A percentile compares a stretch with the other conserved stretches of the same genome.
These are phyloP conservation scores for Ganoderma leucocontextum DNA, from an alignment of 1,284 basidiomycete genomes.

Conservation along the genomic window DNA sequence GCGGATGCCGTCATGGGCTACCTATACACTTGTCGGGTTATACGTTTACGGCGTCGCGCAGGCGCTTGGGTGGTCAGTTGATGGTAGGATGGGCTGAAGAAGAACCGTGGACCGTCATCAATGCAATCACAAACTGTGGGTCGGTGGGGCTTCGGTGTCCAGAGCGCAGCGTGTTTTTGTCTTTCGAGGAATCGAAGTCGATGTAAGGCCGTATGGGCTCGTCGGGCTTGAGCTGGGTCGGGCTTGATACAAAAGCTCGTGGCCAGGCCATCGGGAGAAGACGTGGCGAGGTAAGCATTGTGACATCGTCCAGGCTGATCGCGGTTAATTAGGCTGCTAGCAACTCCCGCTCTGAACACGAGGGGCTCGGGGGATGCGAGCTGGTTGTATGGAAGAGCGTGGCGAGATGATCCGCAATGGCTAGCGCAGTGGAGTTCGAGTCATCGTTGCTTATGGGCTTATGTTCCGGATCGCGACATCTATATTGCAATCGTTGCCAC, in stretches of 20 bases:
- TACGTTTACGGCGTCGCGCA: not conserved
- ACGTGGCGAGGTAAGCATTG: not conserved
- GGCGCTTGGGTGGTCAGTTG: conserved; percentile 1
- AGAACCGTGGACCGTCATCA: not conserved
- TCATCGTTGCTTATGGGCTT: not conserved
- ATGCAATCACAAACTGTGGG: not conserved
- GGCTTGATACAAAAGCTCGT: not conserved
- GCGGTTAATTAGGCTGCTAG: conserved; percentile 1
- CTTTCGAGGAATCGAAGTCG: not conserved
- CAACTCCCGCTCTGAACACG: not conserved
- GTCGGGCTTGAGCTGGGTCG: conserved; percentile 3
- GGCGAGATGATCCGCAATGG: not conserved
- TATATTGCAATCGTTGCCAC: not conserved
- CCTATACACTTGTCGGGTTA: not conserved
- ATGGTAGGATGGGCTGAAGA: not conserved
- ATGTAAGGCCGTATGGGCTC: not conserved
- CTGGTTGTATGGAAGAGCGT: not conserved
- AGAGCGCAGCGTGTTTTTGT: not conserved
- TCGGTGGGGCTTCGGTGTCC: not conserved
- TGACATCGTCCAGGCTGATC: not conserved
- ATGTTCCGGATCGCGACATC: conserved; percentile 1
- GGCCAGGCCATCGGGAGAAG: conserved; percentile 4
- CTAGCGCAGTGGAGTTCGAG: not conserved
- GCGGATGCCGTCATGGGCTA: not conserved
- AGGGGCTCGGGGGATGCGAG: not conserved